A percentile compares a stretch with the other conserved stretches of the same genome.
These are phyloP conservation scores for Diophrys sp. DNA, from an alignment of 73 alveolate species.

Conservation along the genomic window DNA sequence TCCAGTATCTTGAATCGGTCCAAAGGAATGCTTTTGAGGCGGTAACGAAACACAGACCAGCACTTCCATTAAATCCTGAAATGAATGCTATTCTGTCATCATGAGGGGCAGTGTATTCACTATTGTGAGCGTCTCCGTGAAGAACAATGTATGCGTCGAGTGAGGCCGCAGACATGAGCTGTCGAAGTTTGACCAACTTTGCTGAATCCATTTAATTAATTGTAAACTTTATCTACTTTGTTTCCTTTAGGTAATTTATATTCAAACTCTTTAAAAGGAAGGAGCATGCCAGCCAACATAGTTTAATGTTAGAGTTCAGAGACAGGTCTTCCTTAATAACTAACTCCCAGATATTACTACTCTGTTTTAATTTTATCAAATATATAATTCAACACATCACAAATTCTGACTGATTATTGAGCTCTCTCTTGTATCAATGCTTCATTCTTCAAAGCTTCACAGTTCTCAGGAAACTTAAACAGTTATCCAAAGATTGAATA, in stretches of 20 bases:
- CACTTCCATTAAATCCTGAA: constrained; percentile 90
- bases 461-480: constrained; percentile 60
- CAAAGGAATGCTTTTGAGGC: constrained; percentile 87
- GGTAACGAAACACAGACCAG: constrained; percentile 85
- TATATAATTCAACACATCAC: constrained; percentile 57
- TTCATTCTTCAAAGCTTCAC: constrained; percentile 47
- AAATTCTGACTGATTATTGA: constrained; percentile 28
- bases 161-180: neutral
- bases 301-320: constrained; percentile 38
- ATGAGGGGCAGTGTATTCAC: constrained; percentile 81
- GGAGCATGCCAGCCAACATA: constrained; percentile 43
- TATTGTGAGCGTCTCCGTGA: too few species aligned
- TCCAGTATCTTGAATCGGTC: constrained; percentile 98
- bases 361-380: constrained; percentile 25
- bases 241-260: constrained; percentile 21
- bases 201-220: too few species aligned
- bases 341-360: neutral
- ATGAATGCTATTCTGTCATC: constrained; percentile 88
- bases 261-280: constrained; percentile 39
- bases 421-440: constrained; percentile 26
- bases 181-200: neutral
- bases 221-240: constrained; percentile 25
- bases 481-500: constrained; percentile 61
- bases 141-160: constrained; percentile 75
- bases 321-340: constrained; percentile 1